Evolutionary conservation across 163 green algal species (phyloP), one percentile per base, ranked within the genome.

Genomic region (Prototheca wickerhamii): DNA sequence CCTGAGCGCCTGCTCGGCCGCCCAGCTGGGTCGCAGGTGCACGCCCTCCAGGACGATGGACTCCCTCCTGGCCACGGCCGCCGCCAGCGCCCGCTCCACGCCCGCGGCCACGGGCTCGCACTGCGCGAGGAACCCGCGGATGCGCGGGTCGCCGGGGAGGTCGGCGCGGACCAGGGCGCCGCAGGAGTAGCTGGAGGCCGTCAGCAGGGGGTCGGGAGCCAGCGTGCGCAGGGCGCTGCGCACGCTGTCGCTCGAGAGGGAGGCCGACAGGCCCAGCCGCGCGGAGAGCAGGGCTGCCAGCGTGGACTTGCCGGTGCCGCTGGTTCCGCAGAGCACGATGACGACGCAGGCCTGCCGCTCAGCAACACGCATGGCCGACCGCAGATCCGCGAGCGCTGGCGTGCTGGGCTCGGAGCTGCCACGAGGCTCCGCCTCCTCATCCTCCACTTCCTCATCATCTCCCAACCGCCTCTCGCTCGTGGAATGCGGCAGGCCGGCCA

Each of bases 281-380:
- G 72, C 82, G 2, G 88, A 86, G 76, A 97, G 72, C 56, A 97
- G 82, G 1, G 86, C 89, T 3, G 91, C 88, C 57, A 97, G 74
- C n/a, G 91, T 97, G 31, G 86, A 95, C 76, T 97, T 97, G 70
- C 91, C 91, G 4, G 85, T 95, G 40, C 91, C 91, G 60, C 84
- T 94, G 17, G 91, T 96, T 46, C 91, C 91, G 62, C 87, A 90
- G 43, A 97, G 77, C 61, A 97, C 69, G 28, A 97, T 75, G 7
- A 83, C 83, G 25, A 96, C 77, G 25, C 77, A 83, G 2, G 74
- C 60, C 7, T 73, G 65, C 29, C 81, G 65, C 71, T 95, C 87
- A 6, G 35, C n/a, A 8, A 71, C 8, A 18, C n/a, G 21, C 17
- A 23, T 30, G 20, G 64, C 64, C n/a, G 35, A 18, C 8, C 28